Evolutionary conservation across 257 asterid genomes (phyloP).

Genomic region (Nicotiana noctiflora): DNA sequence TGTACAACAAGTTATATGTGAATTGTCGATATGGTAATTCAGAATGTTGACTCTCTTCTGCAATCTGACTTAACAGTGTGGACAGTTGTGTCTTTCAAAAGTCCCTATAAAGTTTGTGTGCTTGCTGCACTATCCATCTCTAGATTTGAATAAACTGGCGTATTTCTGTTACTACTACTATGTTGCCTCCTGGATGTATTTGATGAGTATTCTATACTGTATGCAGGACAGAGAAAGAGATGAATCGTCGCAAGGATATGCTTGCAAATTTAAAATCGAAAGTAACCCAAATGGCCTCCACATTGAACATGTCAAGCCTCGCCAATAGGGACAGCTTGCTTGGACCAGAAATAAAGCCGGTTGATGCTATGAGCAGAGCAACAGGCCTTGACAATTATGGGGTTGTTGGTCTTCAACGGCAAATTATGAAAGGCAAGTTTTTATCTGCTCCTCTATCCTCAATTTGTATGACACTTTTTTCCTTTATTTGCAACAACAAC

Average conservation of each 20-base stretch:
- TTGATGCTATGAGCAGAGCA: constrained; percentile 76
- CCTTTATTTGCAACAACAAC: too few relatives aligned
- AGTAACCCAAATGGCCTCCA: constrained; percentile 77
- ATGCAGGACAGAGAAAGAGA: constrained; percentile 82
- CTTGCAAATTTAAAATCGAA: constrained; percentile 59
- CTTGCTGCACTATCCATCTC: not conserved
- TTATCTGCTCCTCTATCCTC: not conserved
- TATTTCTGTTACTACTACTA: not conserved
- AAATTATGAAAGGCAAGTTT: constrained; percentile 78
- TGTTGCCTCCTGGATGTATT: not conserved
- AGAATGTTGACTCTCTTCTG: not conserved
- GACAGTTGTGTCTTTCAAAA: not conserved
- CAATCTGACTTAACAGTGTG: not conserved
- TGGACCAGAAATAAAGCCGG: constrained; percentile 86
- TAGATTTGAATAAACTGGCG: not conserved
- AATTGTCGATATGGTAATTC: not conserved
- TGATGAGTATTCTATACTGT: not conserved
- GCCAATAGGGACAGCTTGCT: constrained; percentile 88
- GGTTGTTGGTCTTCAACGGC: constrained; percentile 84
- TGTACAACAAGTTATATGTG: not conserved
- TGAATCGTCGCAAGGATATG: constrained; percentile 86
- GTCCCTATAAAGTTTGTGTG: not conserved
- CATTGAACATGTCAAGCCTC: constrained; percentile 81
- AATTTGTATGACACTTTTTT: not conserved
- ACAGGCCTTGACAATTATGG: constrained; percentile 79